phyloP scores from a whole-genome alignment of 2,329 filamentous ascomycete species.

The Fusarium aywerte region DNA sequence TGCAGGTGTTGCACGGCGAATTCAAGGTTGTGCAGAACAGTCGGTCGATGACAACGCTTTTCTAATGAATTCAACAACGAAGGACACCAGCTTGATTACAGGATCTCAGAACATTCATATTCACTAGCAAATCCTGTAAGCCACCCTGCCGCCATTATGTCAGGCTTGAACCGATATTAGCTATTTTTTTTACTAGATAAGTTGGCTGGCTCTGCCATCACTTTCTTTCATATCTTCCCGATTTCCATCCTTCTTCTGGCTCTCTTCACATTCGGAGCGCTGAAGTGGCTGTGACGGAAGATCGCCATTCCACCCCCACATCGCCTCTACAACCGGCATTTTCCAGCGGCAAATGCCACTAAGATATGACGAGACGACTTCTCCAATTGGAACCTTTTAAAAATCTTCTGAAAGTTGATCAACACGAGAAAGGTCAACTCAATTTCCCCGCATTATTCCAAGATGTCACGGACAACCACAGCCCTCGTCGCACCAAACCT shows the following conservation, averaged over 20 bases:
- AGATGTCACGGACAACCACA: constrained; percentile 6
- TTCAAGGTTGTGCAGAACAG: too few species aligned
- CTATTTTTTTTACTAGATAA: too few species aligned
- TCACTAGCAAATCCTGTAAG: neutral
- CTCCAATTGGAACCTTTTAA: neutral
- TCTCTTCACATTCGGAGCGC: neutral
- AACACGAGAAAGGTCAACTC: too few species aligned
- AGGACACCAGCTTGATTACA: neutral
- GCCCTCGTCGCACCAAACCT: constrained; percentile 12
- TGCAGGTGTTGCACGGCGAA: too few species aligned
- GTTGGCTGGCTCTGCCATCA: too few species aligned
- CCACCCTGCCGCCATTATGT: too few species aligned
- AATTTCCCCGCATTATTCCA: neutral
- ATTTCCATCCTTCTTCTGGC: neutral
- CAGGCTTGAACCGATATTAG: too few species aligned
- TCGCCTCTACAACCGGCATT: constrained; percentile 18
- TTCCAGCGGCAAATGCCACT: neutral
- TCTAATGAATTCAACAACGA: too few species aligned
- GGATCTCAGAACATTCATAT: constrained; percentile 14
- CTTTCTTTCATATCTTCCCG: too few species aligned
- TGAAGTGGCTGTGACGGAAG: neutral
- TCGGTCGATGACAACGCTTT: too few species aligned
- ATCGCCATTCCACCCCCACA: constrained; percentile 6
- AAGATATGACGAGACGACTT: neutral
- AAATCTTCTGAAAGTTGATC: neutral